Evolutionary conservation across 176 grass and related monocot species (phyloP), one percentile per base, ranked within the genome.

Genomic region (Oryza officinalis): DNA sequence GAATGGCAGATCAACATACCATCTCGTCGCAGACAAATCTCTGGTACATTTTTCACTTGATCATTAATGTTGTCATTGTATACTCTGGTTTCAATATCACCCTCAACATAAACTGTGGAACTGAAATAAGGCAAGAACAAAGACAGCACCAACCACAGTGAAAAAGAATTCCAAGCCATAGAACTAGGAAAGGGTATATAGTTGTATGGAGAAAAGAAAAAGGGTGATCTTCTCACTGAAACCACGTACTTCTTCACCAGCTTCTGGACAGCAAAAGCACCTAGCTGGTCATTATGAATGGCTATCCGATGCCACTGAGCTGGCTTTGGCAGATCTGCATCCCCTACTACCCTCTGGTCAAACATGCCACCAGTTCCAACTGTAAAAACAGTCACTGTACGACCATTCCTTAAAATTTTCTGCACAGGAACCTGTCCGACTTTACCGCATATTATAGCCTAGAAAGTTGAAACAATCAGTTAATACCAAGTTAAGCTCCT

Each of bases 311-410:
- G 96, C 96, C 96, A 96, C 84, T 96, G 96, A 83, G 86, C 89
- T 63, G 93, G 96, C 83, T 86, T 96, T 8, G 87, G 96, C 47
- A 90, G 81, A 80, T 94, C 72, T 27, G 45, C 80, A 46, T 85
- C 71, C 45, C 83, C 87, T 84, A 80, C 79, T 72, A 96, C 65
- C 78, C 96, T 88, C 83, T 99, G 96, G 63, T 99, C 96, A 84
- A 83, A 96, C 91, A 99, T 92, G 77, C 93, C 96, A 64, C 93
- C 93, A 71, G 96, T 99, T 87, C 93, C 96, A 88, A 99, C 78
- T 32, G 96, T 96, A 67, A 99, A 99, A 86, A 90, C 70, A 28
- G 96, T 99, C 50, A 96, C 67, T 47, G 91, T 94, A 73, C 67
- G 86, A 5, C 96, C 96, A 80, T 90, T 89, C 50, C 91, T 95